Evolutionary conservation across 768 basidiomycete species (phyloP).

Genomic region (Boletus bicolor): DNA sequence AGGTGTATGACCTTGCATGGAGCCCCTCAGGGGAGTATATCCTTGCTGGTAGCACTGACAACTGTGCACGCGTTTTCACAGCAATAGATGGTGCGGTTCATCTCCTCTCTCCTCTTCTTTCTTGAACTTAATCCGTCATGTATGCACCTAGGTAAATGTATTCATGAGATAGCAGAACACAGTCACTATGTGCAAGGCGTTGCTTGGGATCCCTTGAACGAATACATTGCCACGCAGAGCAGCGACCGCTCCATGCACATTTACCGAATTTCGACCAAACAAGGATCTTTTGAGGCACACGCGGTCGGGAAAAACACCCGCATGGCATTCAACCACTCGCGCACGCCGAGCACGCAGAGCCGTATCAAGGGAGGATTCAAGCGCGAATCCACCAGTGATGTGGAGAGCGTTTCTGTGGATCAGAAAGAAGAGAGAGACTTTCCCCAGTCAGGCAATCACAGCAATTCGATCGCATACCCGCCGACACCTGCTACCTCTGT

Average conservation of each 20-base stretch:
- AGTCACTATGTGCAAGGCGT: constrained; percentile 97
- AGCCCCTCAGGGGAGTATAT: constrained; percentile 93
- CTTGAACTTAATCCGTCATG: background rate
- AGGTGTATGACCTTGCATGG: constrained; percentile 98
- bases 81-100: constrained; percentile 59
- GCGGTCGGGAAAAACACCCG: constrained; percentile 86
- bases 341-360: constrained; percentile 63
- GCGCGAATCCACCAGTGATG: constrained; percentile 77
- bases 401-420: constrained; percentile 63
- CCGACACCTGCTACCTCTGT: constrained; percentile 69
- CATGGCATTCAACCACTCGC: constrained; percentile 62
- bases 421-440: constrained; percentile 41
- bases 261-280: constrained; percentile 75
- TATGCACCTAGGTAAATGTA: constrained; percentile 63
- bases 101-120: background rate
- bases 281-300: constrained; percentile 84
- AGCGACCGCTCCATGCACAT: constrained; percentile 96
- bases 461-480: constrained; percentile 34
- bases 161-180: constrained; percentile 91
- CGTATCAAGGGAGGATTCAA: constrained; percentile 57
- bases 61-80: constrained; percentile 82
- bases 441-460: constrained; percentile 29
- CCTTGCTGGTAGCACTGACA: constrained; percentile 96
- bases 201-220: constrained; percentile 97
- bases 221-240: constrained; percentile 96